A percentile compares a stretch with the other conserved stretches of the same genome.
Evolutionary conservation across 352 stramenopile genomes (phyloP).

Genomic region (Pythium chondricola): DNA sequence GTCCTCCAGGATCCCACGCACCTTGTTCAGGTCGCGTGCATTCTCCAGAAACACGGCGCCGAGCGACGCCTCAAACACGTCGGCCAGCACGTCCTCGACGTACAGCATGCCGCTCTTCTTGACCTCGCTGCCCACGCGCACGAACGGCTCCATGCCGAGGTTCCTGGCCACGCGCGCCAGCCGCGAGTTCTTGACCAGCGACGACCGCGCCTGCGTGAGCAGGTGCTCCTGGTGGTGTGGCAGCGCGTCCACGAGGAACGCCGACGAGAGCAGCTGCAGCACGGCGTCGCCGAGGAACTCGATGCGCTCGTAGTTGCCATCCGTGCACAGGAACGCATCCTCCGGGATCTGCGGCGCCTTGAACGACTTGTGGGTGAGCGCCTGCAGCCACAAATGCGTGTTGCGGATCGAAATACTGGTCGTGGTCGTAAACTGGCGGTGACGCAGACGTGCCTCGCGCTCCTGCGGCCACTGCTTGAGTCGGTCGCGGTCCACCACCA

Average conservation of each 20-base stretch:
- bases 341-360: constrained; percentile 60
- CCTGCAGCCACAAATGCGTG: constrained; percentile 70
- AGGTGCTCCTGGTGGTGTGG: constrained; percentile 79
- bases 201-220: constrained; percentile 71
- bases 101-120: constrained; percentile 61
- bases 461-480: constrained; percentile 55
- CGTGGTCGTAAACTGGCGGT: constrained; percentile 44
- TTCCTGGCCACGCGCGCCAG: constrained; percentile 52
- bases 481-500: constrained; percentile 42
- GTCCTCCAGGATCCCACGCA: constrained; percentile 56
- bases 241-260: constrained; percentile 74
- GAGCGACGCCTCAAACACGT: constrained; percentile 75
- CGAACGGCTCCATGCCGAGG: constrained; percentile 60
- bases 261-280: constrained; percentile 71
- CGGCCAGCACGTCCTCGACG: constrained; percentile 68
- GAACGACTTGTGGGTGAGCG: constrained; percentile 76
- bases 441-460: constrained; percentile 28
- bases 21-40: constrained; percentile 35
- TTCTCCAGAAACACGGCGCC: constrained; percentile 78
- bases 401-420: constrained; percentile 53
- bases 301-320: constrained; percentile 77
- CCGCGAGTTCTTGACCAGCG: constrained; percentile 81
- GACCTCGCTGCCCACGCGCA: constrained; percentile 58
- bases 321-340: constrained; percentile 59
- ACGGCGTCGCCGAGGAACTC: constrained; percentile 84